A percentile compares a stretch with the other conserved stretches of the same genome.
phyloP scores from a whole-genome alignment of 768 basidiomycete genomes.

The Termitomyces sp. region DNA sequence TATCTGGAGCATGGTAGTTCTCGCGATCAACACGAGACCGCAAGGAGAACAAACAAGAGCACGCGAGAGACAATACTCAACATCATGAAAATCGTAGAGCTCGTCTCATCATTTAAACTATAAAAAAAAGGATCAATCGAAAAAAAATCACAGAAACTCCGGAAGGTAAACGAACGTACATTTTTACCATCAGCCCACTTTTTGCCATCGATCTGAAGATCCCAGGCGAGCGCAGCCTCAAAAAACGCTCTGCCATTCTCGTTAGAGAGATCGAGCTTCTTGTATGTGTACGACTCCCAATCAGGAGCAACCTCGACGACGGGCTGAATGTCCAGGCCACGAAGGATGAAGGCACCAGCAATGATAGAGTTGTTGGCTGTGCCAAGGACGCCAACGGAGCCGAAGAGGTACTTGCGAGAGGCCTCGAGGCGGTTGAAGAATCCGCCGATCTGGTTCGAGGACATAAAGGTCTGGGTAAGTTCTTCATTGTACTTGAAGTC shows the following conservation, averaged over 20 bases:
- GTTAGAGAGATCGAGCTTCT: slow-evolving; percentile 67
- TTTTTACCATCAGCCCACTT: slow-evolving; percentile 74
- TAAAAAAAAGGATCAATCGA: background rate
- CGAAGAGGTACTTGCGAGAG: slow-evolving; percentile 94
- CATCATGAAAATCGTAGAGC: background rate
- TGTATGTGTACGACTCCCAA: slow-evolving; percentile 85
- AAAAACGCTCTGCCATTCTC: slow-evolving; percentile 82
- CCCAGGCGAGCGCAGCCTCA: slow-evolving; percentile 91
- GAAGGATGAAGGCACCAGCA: slow-evolving; percentile 73
- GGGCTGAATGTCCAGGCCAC: slow-evolving; percentile 68
- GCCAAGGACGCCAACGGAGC: slow-evolving; percentile 88
- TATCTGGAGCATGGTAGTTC: too few species aligned
- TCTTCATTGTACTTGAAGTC: slow-evolving; percentile 98
- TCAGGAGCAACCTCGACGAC: slow-evolving; percentile 83
- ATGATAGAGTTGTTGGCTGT: slow-evolving; percentile 71
- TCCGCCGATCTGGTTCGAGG: slow-evolving; percentile 89
- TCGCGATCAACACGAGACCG: background rate
- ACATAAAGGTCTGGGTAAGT: slow-evolving; percentile 91
- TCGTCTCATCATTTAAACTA: background rate
- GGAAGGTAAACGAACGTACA: slow-evolving; percentile 34
- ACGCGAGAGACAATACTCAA: background rate
- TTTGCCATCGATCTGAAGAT: slow-evolving; percentile 76
- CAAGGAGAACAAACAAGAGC: background rate
- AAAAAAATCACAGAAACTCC: background rate
- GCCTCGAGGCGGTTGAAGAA: slow-evolving; percentile 98